Base-by-base conservation (phyloP, 1,284 basidiomycete species). In the Inonotus hispidus region DNA sequence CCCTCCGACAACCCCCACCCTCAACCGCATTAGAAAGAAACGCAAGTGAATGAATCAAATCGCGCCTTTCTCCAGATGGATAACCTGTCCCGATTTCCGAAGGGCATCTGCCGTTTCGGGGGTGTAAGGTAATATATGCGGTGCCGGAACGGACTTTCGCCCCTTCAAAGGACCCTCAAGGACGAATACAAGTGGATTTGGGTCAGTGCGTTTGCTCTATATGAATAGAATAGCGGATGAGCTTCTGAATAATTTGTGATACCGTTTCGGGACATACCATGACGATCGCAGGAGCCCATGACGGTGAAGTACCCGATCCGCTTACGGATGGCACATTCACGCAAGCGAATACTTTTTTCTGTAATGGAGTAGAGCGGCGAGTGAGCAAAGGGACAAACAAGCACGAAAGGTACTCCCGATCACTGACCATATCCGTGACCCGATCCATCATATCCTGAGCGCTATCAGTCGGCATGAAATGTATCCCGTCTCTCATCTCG, bases 331-430 rank as follows among this genome's bases (percentile, higher is more conserved):
- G 59, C 11, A 52, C 39, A n/a, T 60, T 45, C 3, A 64, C 59
- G 32, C 45, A 61, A 14, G 63, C 63, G 32, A 61, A 64, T 10
- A 64, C 63, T 37, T 61, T 60, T 54, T 64, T 64, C 63, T 64
- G 45, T 27, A 10, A 21, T 35, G 23, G 23, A 52, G 37, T 16
- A n/a, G 45, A 13, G 19, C 13, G 10, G 21, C 53, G 27, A 1
- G 35, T 41, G 13, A 57, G 45, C 32, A 43, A 49, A 21, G 27
- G 7, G 58, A 25, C 14, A 29, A 35, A 52, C 10, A 39, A 19
- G 13, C 25, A 16, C 11, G 16, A 21, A 59, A 14, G 23, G 23
- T 11, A 52, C 16, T 50, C 7, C 29, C 8, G 13, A 32, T 13
- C 11, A 50, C 63, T 53, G 37, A 64, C 63, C 63, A 64, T 61